phyloP scores from a whole-genome alignment of 225 moss, liverwort and hornwort genomes.

The Straminergon stramineum region DNA sequence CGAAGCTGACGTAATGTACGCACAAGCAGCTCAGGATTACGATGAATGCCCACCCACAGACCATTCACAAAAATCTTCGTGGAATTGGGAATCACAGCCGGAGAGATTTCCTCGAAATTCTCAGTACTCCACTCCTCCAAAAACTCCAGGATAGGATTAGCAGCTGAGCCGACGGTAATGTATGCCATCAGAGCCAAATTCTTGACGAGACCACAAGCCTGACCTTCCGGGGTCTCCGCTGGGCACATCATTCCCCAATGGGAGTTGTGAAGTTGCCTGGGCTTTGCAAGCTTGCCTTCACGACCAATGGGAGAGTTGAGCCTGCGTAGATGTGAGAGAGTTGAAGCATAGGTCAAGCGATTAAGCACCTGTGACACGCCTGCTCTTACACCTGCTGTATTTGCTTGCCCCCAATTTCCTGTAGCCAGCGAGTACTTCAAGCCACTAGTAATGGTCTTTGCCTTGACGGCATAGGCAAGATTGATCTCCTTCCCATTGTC shows the following conservation, averaged over 20 bases:
- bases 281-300: constrained; percentile 99
- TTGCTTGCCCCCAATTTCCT: constrained; percentile 99
- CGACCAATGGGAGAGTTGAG: constrained; percentile 98
- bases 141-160: constrained; percentile 97
- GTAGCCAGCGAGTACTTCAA: constrained; percentile 97
- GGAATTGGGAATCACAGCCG: constrained; percentile 95
- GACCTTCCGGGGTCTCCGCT: constrained; percentile 97
- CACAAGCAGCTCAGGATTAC: constrained; percentile 91
- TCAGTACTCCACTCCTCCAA: constrained; percentile 99
- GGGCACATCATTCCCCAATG: constrained; percentile 99
- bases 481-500: constrained; percentile 99
- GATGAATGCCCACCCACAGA: constrained; percentile 98
- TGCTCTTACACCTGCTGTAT: constrained; percentile 95
- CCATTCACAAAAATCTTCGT: constrained; percentile 99
- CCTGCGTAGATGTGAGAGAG: constrained; percentile 89
- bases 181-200: constrained; percentile 99
- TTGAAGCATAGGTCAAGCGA: constrained; percentile 97
- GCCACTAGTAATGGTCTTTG: constrained; percentile 97
- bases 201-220: constrained; percentile 97
- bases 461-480: constrained; percentile 98
- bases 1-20: constrained; percentile 87
- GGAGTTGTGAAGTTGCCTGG: constrained; percentile 97
- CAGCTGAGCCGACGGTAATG: constrained; percentile 94
- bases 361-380: constrained; percentile 99
- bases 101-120: constrained; percentile 99